These are phyloP conservation scores for Penium margaritaceum DNA, from an alignment of 139 green algal species.

Conservation along the genomic window DNA sequence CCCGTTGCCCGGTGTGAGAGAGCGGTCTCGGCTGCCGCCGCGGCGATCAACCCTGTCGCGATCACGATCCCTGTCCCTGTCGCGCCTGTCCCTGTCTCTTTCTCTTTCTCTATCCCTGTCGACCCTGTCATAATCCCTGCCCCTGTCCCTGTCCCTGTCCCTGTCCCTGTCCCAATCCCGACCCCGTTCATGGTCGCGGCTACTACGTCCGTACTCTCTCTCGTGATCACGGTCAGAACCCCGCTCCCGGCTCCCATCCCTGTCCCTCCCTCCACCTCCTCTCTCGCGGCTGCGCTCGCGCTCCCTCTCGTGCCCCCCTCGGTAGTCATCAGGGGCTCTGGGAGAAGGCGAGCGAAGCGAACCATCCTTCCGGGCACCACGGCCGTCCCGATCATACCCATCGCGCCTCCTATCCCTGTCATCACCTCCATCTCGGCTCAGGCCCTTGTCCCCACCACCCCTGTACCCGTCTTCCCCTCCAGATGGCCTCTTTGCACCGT, in stretches of 20 bases:
- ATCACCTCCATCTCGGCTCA: conserved; percentile 3
- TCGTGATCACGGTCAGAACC: not conserved
- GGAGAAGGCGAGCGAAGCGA: too few relatives aligned
- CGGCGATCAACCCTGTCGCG: too few relatives aligned
- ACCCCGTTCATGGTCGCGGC: not conserved
- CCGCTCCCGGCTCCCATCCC: not conserved
- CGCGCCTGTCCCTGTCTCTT: conserved; percentile 6
- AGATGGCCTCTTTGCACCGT: not conserved
- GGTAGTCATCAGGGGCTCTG: too few relatives aligned
- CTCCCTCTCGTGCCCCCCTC: conserved; percentile 3
- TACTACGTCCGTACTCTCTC: not conserved
- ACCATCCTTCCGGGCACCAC: too few relatives aligned
- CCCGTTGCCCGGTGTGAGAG: not conserved
- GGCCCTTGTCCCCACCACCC: conserved; percentile 18
- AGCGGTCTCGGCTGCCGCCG: conserved; percentile 12
- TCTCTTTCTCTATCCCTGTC: conserved; percentile 9
- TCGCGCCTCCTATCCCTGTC: conserved; percentile 11
- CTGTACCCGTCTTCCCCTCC: too few relatives aligned
- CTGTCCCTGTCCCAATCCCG: not conserved
- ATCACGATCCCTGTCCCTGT: conserved; percentile 3
- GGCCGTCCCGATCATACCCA: too few relatives aligned
- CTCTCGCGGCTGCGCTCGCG: conserved; percentile 12
- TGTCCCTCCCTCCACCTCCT: not conserved
- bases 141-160: conserved; percentile 16
- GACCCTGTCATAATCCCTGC: conserved; percentile 2